These are phyloP conservation scores for Dryas integrifolia DNA, from an alignment of 331 rosid genomes.

Conservation along the genomic window DNA sequence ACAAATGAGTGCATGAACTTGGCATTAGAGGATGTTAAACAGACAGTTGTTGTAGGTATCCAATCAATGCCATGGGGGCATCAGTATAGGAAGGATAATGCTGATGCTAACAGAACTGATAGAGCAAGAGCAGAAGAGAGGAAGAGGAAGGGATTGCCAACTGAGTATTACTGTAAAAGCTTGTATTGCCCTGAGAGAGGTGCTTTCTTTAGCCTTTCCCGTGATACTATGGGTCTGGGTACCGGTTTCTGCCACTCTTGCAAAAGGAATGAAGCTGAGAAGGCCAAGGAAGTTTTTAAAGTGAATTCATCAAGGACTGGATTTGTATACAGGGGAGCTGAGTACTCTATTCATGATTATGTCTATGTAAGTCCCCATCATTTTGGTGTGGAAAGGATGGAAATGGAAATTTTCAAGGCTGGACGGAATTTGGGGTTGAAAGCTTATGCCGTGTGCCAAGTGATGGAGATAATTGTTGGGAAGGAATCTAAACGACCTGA, in stretches of 20 bases:
- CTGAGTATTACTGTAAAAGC: slow-evolving; percentile 79
- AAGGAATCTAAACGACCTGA: slow-evolving; percentile 50
- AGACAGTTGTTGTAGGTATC: slow-evolving; percentile 43
- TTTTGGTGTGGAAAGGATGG: slow-evolving; percentile 51
- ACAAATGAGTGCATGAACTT: slow-evolving; percentile 67
- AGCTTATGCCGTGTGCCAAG: slow-evolving; percentile 78
- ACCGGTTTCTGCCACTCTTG: slow-evolving; percentile 77
- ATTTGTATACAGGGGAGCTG: slow-evolving; percentile 52
- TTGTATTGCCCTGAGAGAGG: slow-evolving; percentile 84
- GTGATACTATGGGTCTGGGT: slow-evolving; percentile 61
- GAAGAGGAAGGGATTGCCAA: slow-evolving; percentile 64
- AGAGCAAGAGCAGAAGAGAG: slow-evolving; percentile 82
- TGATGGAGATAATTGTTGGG: slow-evolving; percentile 50
- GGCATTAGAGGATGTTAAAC: slow-evolving; percentile 50
- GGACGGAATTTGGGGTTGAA: slow-evolving; percentile 87
- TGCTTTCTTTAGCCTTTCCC: slow-evolving; percentile 66
- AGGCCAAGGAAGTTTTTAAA: slow-evolving; percentile 50
- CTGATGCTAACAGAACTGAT: slow-evolving; percentile 46
- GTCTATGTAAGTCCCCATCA: slow-evolving; percentile 59
- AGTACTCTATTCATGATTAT: slow-evolving; percentile 61
- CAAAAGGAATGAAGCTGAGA: slow-evolving; percentile 44
- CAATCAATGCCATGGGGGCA: slow-evolving; percentile 67
- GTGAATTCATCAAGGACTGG: slow-evolving; percentile 56
- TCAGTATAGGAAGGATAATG: slow-evolving; percentile 67
- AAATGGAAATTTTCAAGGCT: slow-evolving; percentile 54